Evolutionary conservation across 1,284 basidiomycete genomes (phyloP).

Genomic region (Butyriboletus appendiculatus): DNA sequence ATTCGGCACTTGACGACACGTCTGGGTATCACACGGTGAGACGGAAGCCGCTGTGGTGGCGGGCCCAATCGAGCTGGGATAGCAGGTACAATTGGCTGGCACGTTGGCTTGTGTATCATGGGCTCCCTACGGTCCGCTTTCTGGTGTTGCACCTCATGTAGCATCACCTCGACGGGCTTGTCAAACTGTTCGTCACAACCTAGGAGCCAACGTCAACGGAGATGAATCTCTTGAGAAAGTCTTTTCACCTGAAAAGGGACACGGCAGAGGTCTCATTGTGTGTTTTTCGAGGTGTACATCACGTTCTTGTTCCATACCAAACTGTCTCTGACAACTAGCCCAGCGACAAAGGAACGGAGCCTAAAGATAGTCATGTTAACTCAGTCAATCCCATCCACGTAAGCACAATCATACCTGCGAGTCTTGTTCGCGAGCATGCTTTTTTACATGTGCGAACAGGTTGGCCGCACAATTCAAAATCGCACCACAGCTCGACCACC

Average conservation of each 20-base stretch:
- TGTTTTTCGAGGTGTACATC: slow-evolving; percentile 27
- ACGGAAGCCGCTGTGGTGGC: slow-evolving; percentile 44
- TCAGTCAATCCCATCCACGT: neutral
- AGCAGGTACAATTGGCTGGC: slow-evolving; percentile 37
- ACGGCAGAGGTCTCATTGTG: slow-evolving; percentile 30
- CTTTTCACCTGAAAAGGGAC: slow-evolving; percentile 31
- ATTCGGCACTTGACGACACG: slow-evolving; percentile 45
- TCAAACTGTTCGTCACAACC: slow-evolving; percentile 29
- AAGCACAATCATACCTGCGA: slow-evolving; percentile 31
- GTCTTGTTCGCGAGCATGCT: slow-evolving; percentile 43
- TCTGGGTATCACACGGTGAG: slow-evolving; percentile 48
- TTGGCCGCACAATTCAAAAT: slow-evolving; percentile 53
- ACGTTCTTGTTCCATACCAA: slow-evolving; percentile 19
- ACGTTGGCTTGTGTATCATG: slow-evolving; percentile 37
- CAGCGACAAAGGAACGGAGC: slow-evolving; percentile 27
- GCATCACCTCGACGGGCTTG: slow-evolving; percentile 32
- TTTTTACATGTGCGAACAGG: slow-evolving; percentile 51
- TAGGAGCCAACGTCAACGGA: slow-evolving; percentile 12
- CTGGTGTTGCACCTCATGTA: slow-evolving; percentile 28
- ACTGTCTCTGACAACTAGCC: slow-evolving; percentile 22
- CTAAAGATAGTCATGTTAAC: slow-evolving; percentile 12
- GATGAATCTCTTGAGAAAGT: neutral
- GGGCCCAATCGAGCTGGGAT: slow-evolving; percentile 34
- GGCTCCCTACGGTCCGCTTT: slow-evolving; percentile 39
- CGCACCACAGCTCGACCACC: slow-evolving; percentile 58